phyloP scores from a whole-genome alignment of 2,329 filamentous ascomycete species.

The Alternaria incomplexa region DNA sequence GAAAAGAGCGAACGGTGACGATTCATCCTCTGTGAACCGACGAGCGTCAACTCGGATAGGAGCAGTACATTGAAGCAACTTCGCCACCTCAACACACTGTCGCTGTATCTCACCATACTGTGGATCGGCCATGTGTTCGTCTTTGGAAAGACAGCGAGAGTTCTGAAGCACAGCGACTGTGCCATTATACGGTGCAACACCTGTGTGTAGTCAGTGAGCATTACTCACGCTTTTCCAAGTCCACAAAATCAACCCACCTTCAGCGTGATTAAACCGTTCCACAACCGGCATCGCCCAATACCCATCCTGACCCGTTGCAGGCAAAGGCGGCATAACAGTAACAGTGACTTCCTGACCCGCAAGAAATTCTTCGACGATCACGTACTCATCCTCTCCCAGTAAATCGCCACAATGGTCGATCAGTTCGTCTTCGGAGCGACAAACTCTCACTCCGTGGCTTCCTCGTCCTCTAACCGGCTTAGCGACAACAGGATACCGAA shows the following conservation, averaged over 20 bases:
- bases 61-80: background rate
- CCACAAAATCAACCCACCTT: accelerated
- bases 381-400: background rate
- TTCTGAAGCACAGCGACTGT: background rate
- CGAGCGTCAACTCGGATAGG: background rate
- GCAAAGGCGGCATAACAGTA: background rate
- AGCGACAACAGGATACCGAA: background rate
- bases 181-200: background rate
- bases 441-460: background rate
- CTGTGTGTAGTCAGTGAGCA: accelerated
- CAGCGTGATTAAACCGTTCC: background rate
- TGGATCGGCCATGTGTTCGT: accelerated
- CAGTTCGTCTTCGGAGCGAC: background rate
- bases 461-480: background rate
- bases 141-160: background rate
- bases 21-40: background rate
- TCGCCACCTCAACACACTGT: background rate
- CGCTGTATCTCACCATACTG: background rate
- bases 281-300: background rate
- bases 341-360: background rate
- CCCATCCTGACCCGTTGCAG: background rate
- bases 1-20: background rate
- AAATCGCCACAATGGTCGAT: background rate
- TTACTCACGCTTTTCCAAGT: accelerated
- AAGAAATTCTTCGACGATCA: background rate